Percentiles rank a stretch among this genome's conserved stretches.
These are phyloP conservation scores for Cladochytrium replicatum DNA, from an alignment of 192 early-diverging fungal species.

Conservation along the genomic window DNA sequence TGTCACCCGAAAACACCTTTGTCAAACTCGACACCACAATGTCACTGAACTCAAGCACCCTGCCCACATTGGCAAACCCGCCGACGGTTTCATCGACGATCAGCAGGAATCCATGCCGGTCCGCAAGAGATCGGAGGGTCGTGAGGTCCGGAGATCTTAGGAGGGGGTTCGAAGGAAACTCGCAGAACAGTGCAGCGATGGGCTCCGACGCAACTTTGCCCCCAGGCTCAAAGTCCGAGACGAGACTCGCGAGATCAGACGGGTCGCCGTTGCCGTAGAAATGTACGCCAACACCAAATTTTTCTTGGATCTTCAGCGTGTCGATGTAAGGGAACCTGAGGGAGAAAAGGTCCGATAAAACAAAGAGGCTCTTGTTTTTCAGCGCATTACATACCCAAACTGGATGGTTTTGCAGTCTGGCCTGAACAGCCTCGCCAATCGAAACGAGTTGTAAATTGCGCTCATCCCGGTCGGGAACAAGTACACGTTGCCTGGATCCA, in stretches of 20 bases:
- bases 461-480: slow-evolving; percentile 87
- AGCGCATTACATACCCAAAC: slow-evolving; percentile 57
- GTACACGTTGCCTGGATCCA: slow-evolving; percentile 69
- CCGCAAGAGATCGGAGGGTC: slow-evolving; percentile 63
- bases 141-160: slow-evolving; percentile 71
- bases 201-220: slow-evolving; percentile 43
- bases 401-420: slow-evolving; percentile 64
- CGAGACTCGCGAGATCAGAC: no score
- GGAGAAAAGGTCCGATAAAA: slow-evolving; percentile 1
- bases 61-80: slow-evolving; percentile 80
- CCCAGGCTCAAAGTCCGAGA: no score
- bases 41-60: slow-evolving; percentile 72
- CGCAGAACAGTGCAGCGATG: slow-evolving; percentile 78
- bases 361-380: not conserved
- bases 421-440: slow-evolving; percentile 32
- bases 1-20: slow-evolving; percentile 92
- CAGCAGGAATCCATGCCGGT: slow-evolving; percentile 64
- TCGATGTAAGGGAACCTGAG: slow-evolving; percentile 85
- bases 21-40: slow-evolving; percentile 85
- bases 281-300: slow-evolving; percentile 82
- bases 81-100: slow-evolving; percentile 94
- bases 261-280: slow-evolving; percentile 80
- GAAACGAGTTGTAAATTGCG: slow-evolving; percentile 83
- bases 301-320: slow-evolving; percentile 92
- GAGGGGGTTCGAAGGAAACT: slow-evolving; percentile 92